Evolutionary conservation across 108 stramenopile species (phyloP), one percentile per base, ranked within the genome.

Genomic region (Skeletonema costatum): DNA sequence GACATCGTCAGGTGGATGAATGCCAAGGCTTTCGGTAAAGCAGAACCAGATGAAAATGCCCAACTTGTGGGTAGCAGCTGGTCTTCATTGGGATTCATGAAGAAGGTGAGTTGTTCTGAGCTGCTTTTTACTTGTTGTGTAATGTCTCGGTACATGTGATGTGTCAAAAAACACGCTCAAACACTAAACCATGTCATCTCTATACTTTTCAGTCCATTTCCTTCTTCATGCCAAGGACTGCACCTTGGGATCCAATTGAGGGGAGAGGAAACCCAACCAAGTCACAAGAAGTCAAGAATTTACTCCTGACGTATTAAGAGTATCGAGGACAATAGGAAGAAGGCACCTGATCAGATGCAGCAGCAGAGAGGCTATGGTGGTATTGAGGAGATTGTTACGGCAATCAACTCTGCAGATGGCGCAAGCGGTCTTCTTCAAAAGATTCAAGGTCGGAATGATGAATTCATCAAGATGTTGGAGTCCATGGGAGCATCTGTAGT

Each of bases 371-470:
- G 11, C 44, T 46, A 46, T 12, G 11, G 44, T 46, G 44, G 21
- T 25, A 11, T 56, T 25, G 53, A 56, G 19, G 53, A 56, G 25
- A 56, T 56, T 56, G 53, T 56, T 10, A 56, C 53, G 21, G 53
- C 53, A 29, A 56, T 56, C 7, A 56, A 56, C 53, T 56, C 53
- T 25, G 53, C 53, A 29, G 64, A 35, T 16, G 72, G 46, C 1
- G 44, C 30, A 4, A 61, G 44, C 35, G 72, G 62, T 4, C 62
- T 77, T 46, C 64, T 77, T 13, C 70, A 35, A 31, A 64, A 50
- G 66, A 65, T 77, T 33, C 76, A 71, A 10, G 39, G 32, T 9
- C 69, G 63, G 51, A 77, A 77, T 44, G 38, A 32, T n/a, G 56
- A 71, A 29, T 77, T 56, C 50, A 51, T 77, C 50, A 56, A 70